A percentile compares a stretch with the other conserved stretches of the same genome.
Evolutionary conservation across 78 protist genomes (phyloP).

Genomic region (Dictyostelium capitatum): DNA sequence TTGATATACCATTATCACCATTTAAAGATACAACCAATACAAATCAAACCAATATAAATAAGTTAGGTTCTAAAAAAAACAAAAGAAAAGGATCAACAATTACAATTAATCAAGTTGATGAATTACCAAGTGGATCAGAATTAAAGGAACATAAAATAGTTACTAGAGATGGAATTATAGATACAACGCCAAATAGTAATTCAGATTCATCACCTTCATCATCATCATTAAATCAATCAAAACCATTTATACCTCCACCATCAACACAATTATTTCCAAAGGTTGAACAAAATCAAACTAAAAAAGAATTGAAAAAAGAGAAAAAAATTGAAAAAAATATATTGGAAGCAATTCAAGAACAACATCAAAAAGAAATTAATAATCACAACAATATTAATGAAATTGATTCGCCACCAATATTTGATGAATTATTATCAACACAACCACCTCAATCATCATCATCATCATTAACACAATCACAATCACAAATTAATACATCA

Average conservation of each 20-base stretch:
- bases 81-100: background rate
- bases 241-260: slow-evolving; percentile 51
- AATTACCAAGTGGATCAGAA: slow-evolving; percentile 15
- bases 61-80: background rate
- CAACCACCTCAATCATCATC: background rate
- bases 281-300: background rate
- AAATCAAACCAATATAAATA: background rate
- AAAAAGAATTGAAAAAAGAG: slow-evolving; percentile 39
- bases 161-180: background rate
- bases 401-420: too few species aligned
- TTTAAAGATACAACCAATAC: background rate
- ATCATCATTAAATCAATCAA: background rate
- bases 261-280: background rate
- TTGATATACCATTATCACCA: slow-evolving; percentile 27
- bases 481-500: background rate
- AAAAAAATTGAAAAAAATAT: slow-evolving; percentile 57
- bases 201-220: background rate
- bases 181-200: background rate
- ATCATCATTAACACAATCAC: background rate
- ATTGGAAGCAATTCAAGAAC: slow-evolving; percentile 44
- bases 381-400: background rate
- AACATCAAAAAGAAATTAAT: background rate
- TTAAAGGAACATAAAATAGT: background rate
- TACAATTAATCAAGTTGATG: background rate
- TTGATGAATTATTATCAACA: background rate